These are phyloP conservation scores for Raphanus raphanistrum DNA, from an alignment of 345 rosid genomes.

Conservation along the genomic window DNA sequence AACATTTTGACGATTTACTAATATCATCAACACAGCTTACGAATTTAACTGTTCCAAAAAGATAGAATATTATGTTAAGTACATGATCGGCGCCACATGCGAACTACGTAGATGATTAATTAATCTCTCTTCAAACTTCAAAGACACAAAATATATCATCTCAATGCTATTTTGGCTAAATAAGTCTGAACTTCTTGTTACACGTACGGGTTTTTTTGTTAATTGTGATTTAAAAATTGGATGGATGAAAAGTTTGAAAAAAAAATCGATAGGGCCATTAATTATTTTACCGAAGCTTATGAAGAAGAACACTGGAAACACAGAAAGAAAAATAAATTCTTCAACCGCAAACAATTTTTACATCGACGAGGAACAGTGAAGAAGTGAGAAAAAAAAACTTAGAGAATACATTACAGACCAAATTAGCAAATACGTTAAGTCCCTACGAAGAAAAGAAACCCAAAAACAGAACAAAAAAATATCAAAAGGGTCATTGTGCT, in stretches of 20 bases:
- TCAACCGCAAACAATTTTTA: constrained; percentile 40
- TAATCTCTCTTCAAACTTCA: not conserved
- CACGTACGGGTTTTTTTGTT: not conserved
- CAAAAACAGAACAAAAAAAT: not conserved
- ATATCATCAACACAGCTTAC: not conserved
- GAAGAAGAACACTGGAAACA: not conserved
- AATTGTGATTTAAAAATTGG: not conserved
- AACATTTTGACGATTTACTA: not conserved
- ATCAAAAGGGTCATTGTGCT: not conserved
- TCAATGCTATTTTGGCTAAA: not conserved
- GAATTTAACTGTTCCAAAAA: not conserved
- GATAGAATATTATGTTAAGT: not conserved
- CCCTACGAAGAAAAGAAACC: not conserved
- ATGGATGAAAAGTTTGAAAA: not conserved
- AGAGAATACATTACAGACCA: not conserved
- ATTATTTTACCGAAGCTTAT: not conserved
- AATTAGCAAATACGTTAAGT: constrained; percentile 4
- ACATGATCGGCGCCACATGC: not conserved
- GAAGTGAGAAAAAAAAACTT: constrained; percentile 1
- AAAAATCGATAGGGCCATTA: not conserved
- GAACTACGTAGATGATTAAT: not conserved
- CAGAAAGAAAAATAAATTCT: constrained; percentile 19
- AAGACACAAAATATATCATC: not conserved
- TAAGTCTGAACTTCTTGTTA: not conserved
- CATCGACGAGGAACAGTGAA: constrained; percentile 35